Conservation (phyloP, 345 rosid species). For the Populus alba region DNA sequence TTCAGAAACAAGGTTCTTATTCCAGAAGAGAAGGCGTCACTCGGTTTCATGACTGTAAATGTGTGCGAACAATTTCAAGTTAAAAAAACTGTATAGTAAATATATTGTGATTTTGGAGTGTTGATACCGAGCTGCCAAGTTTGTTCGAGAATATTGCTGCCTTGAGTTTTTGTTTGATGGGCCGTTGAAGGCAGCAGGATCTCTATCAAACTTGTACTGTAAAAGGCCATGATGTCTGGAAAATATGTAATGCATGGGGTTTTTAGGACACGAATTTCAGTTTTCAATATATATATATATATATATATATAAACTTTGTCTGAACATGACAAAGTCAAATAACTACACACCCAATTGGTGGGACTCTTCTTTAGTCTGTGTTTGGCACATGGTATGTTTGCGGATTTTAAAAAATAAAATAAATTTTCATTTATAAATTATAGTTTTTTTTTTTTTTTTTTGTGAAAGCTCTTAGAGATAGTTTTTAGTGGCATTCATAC, state of each 20-base stretch:
- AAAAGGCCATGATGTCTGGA: neutral
- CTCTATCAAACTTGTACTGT: constrained; percentile 10
- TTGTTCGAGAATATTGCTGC: neutral
- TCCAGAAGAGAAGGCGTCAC: constrained; percentile 76
- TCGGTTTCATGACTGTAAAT: constrained; percentile 58
- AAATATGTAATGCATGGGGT: neutral
- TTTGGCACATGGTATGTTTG: no score
- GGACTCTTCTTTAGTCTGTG: no score
- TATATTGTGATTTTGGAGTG: constrained; percentile 13
- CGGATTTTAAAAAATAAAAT: no score
- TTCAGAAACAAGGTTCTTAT: constrained; percentile 62
- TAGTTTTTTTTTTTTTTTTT: no score
- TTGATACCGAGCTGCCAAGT: constrained; percentile 14
- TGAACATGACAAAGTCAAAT: no score
- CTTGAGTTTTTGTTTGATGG: neutral
- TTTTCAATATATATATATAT: neutral
- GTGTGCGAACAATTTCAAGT: constrained; percentile 8
- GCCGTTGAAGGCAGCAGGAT: constrained; percentile 11
- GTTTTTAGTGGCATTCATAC: no score
- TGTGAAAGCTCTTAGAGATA: no score
- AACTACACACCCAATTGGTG: no score
- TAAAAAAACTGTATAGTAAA: constrained; percentile 34
- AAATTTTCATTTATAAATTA: no score
- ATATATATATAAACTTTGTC: no score
- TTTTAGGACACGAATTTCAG: neutral